Percentiles rank a stretch among this genome's conserved stretches.
Conservation (phyloP, 164 flowering plant genomes). For the Aristolochia fimbriata region DNA sequence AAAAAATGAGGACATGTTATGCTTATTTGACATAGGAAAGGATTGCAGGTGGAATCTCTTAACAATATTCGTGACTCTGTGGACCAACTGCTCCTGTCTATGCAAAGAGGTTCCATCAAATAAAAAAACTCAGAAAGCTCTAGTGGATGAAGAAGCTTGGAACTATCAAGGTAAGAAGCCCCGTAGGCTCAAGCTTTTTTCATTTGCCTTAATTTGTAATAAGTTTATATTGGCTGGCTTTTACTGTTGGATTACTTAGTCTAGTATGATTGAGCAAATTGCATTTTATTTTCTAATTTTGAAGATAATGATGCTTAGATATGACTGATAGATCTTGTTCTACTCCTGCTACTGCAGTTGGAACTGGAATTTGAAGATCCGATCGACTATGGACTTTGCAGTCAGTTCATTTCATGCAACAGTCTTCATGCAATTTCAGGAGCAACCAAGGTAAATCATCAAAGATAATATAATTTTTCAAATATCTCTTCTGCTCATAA, state of each 20-base stretch:
- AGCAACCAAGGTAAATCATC: conserved; percentile 48
- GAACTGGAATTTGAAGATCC: conserved; percentile 92
- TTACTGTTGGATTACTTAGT: not conserved
- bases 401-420: conserved; percentile 87
- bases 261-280: not conserved
- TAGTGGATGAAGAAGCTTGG: conserved; percentile 96
- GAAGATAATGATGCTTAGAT: not conserved
- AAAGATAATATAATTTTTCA: conserved; percentile 1
- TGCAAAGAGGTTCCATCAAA: conserved; percentile 75
- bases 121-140: conserved; percentile 94
- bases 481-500: not conserved
- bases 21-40: conserved; percentile 8
- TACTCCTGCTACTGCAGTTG: conserved; percentile 36
- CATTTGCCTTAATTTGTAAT: not conserved
- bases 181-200: not conserved
- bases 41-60: conserved; percentile 70
- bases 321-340: not conserved
- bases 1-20: too few species aligned
- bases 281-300: not conserved
- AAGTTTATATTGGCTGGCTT: not conserved
- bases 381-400: conserved; percentile 53
- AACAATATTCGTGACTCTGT: conserved; percentile 54
- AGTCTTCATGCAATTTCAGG: conserved; percentile 90
- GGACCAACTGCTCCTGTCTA: conserved; percentile 71
- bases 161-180: conserved; percentile 64